Evolutionary conservation across 306 rosid species (phyloP), one percentile per base, ranked within the genome.

Genomic region (Mimosa pudica): DNA sequence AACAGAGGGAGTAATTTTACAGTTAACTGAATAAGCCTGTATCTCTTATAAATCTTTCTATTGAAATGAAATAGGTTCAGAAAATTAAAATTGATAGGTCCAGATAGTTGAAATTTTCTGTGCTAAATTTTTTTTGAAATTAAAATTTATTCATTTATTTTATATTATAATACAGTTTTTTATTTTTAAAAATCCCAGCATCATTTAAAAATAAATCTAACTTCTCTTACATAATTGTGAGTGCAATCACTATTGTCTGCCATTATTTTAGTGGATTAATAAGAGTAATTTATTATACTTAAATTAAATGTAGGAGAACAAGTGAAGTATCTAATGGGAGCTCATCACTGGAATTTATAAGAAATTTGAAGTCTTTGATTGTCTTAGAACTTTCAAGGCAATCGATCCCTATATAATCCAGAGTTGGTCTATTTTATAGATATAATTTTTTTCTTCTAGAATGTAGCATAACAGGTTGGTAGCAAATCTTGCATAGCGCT

Each of bases 261-360:
- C 62, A 8, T 44, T 45, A 5, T 17, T 63, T 24, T 4, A 5
- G 16, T 7, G n/a, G 30, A 63, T 85, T 67, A 14, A 30, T 70
- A 8, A 49, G 74, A 66, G 67, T 82, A 86, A 81, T 24, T 24
- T 24, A 83, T 44, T 65, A 58, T 80, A 16, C 85, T 33, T 41
- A 57, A 65, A 35, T 52, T 71, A 12, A 41, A 60, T 82, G 82
- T 70, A 94, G 97, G 92, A 77, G 78, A 70, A 85, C 92, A 67
- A 84, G 93, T 47, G 91, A 81, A 57, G 20, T 94, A 73, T 83
- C 91, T 44, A 92, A 94, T 78, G 91, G 88, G 67, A 90, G 87
- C 89, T 84, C 97, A 83, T 85, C 98, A 32, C 83, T 94, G 73
- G 88, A 81, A 80, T 86, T 92, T 78, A 46, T 94, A 48, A 78